A percentile compares a stretch with the other conserved stretches of the same genome.
Evolutionary conservation across 805 yeast species (phyloP).

Genomic region (Brettanomyces custersianus): DNA sequence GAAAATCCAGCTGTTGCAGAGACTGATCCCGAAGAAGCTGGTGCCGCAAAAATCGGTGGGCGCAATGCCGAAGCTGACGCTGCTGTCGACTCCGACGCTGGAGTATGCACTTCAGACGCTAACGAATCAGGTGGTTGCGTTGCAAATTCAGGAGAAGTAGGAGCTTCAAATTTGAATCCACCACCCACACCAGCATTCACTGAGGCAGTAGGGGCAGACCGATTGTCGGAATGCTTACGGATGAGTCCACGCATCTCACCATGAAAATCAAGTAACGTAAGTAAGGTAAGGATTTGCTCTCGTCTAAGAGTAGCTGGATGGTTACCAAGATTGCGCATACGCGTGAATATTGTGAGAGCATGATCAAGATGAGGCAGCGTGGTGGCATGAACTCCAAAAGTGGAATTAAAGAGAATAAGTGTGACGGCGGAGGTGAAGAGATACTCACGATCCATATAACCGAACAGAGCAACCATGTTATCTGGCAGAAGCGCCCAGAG

Average conservation of each 20-base stretch:
- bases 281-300: conserved; percentile 58
- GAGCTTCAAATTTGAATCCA: conserved; percentile 9
- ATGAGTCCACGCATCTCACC: conserved; percentile 52
- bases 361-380: conserved; percentile 66
- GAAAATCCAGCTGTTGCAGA: neutral
- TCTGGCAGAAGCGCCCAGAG: conserved; percentile 69
- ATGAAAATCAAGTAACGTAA: conserved; percentile 59
- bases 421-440: conserved; percentile 72
- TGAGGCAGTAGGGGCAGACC: conserved; percentile 18
- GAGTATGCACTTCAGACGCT: neutral
- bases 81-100: neutral
- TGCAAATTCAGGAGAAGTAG: neutral
- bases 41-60: neutral
- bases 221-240: conserved; percentile 46
- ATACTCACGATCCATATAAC: conserved; percentile 83
- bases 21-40: neutral
- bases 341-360: conserved; percentile 58
- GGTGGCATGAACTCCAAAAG: conserved; percentile 76
- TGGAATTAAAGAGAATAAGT: conserved; percentile 60
- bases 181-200: conserved; percentile 11
- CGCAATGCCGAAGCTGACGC: neutral
- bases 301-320: conserved; percentile 72
- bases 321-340: conserved; percentile 70
- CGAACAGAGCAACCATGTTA: conserved; percentile 77
- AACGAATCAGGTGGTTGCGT: neutral